Evolutionary conservation across 2,329 filamentous ascomycete species (phyloP).

Genomic region (Epichloe sibirici): DNA sequence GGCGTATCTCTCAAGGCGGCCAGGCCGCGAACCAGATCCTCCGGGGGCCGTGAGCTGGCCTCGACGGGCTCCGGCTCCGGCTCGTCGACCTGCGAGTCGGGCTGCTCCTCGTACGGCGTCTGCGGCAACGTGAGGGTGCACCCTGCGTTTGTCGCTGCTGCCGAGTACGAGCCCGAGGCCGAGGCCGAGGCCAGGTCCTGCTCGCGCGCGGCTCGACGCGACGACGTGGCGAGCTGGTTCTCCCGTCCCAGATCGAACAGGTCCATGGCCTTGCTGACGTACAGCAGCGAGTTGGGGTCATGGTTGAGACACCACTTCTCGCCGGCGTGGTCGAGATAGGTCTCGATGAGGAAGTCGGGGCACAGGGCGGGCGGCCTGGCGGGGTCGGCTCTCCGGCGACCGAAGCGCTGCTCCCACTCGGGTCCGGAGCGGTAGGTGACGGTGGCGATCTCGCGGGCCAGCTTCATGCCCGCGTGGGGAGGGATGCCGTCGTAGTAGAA

Average conservation of each 20-base stretch:
- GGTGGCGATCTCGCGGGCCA: slow-evolving; percentile 92
- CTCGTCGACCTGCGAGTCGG: slow-evolving; percentile 30
- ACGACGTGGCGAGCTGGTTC: slow-evolving; percentile 51
- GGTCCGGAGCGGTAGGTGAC: slow-evolving; percentile 94
- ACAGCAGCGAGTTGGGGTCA: slow-evolving; percentile 87
- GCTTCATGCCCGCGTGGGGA: slow-evolving; percentile 94
- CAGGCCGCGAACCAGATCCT: slow-evolving; percentile 70
- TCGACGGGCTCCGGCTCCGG: slow-evolving; percentile 9
- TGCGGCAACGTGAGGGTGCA: slow-evolving; percentile 79
- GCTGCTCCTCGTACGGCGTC: slow-evolving; percentile 76
- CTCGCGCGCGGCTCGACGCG: slow-evolving; percentile 49
- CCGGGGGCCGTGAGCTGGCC: slow-evolving; percentile 44
- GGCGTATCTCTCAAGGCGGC: slow-evolving; percentile 61
- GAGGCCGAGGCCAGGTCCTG: slow-evolving; percentile 43
- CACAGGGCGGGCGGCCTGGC: slow-evolving; percentile 85
- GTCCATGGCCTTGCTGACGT: slow-evolving; percentile 98
- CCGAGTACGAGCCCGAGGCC: slow-evolving; percentile 28
- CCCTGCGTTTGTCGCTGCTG: slow-evolving; percentile 23
- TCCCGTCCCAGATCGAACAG: slow-evolving; percentile 78
- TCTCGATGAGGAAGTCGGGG: slow-evolving; percentile 94
- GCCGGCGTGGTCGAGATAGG: slow-evolving; percentile 92
- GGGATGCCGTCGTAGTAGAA: slow-evolving; percentile 86
- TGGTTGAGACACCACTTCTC: slow-evolving; percentile 98
- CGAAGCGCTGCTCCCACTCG: slow-evolving; percentile 95
- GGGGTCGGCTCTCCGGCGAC: slow-evolving; percentile 72